Percentiles rank a stretch among this genome's conserved stretches.
Evolutionary conservation across 2,329 filamentous ascomycete species (phyloP).

Genomic region (Aureobasidium sp.): DNA sequence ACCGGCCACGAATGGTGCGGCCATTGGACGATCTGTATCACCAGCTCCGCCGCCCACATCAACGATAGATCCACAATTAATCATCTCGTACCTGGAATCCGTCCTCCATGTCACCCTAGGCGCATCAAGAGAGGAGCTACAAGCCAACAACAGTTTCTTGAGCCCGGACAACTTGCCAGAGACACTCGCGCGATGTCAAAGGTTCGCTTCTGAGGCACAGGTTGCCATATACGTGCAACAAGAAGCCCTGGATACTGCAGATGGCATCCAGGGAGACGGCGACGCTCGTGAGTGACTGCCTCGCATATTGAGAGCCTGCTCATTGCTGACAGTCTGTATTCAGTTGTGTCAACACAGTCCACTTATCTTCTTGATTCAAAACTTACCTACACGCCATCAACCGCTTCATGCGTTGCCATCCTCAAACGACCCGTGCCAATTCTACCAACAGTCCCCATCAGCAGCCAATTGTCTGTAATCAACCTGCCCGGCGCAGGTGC

Average conservation of each 20-base stretch:
- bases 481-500: conserved; percentile 62
- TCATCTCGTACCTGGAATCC: conserved; percentile 43
- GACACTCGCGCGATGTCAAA: conserved; percentile 77
- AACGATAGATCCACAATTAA: conserved; percentile 38
- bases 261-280: conserved; percentile 14
- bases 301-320: background rate
- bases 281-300: conserved; percentile 8
- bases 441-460: conserved; percentile 73
- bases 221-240: conserved; percentile 88
- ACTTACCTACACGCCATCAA: conserved; percentile 71
- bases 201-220: conserved; percentile 84
- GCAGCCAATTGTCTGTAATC: conserved; percentile 84
- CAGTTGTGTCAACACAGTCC: conserved; percentile 31
- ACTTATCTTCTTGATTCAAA: conserved; percentile 76
- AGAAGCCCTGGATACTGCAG: conserved; percentile 47
- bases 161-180: conserved; percentile 65
- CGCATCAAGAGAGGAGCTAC: conserved; percentile 64
- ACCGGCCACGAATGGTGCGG: conserved; percentile 29
- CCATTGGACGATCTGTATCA: conserved; percentile 26
- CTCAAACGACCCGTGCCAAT: conserved; percentile 86
- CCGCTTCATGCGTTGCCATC: conserved; percentile 77
- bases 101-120: conserved; percentile 44
- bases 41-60: conserved; percentile 21
- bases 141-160: conserved; percentile 74
- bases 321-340: background rate